These are phyloP conservation scores for Talaromyces sp. DNA, from an alignment of 2,329 filamentous ascomycete species.

Conservation along the genomic window DNA sequence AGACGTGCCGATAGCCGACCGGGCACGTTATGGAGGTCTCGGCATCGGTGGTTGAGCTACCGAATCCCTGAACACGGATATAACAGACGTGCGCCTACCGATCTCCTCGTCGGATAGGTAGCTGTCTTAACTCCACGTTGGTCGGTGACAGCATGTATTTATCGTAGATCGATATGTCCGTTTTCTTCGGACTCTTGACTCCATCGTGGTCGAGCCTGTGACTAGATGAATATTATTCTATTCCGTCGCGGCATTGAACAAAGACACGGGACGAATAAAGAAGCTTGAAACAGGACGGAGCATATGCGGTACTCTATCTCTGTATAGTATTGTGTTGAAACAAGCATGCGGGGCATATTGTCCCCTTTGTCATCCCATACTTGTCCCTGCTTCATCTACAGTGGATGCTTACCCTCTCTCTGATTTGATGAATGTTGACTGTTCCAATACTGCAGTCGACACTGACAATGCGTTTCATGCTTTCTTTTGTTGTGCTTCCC, in stretches of 20 bases:
- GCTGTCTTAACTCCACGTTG: not conserved
- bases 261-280: not conserved
- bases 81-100: not conserved
- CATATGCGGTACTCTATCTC: not conserved
- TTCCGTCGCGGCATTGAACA: not conserved
- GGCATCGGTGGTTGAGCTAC: not conserved
- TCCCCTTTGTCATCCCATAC: not conserved
- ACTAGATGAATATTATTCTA: not conserved
- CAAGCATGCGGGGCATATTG: not conserved
- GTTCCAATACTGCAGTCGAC: not conserved
- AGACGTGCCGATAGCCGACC: conserved; percentile 1
- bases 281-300: not conserved
- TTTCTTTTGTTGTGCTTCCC: not conserved
- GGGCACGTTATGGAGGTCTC: not conserved
- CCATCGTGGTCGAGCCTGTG: not conserved
- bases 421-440: not conserved
- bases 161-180: not conserved
- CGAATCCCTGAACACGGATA: not conserved
- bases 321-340: not conserved
- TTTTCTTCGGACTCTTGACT: not conserved
- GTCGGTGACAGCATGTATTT: not conserved
- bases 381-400: not conserved
- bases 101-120: not conserved
- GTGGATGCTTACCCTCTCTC: not conserved
- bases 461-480: not conserved